Evolutionary conservation across 2,329 filamentous ascomycete genomes (phyloP), one percentile per base, ranked within the genome.

Genomic region (Penicillium polonicum): DNA sequence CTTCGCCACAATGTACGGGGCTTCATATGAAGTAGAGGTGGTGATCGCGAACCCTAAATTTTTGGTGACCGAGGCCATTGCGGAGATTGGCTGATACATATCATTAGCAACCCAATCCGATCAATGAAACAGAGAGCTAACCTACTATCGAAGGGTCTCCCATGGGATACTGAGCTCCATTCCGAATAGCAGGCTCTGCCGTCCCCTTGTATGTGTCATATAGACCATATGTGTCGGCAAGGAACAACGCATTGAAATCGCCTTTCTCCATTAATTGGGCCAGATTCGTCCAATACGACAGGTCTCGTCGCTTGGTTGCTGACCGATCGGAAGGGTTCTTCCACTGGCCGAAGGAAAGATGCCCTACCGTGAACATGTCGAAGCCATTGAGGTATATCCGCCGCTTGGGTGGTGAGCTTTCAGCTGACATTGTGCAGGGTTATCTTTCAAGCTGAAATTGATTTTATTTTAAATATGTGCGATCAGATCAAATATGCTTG

Each of bases 21-120:
- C 74, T 27, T 82, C 80, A 48, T 81, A 82, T 0, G 80, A 82
- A 0, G 79, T 81, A 0, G 78, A 80, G 0, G 80, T 80, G 0
- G 81, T 83, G 4, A 80, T 78, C 0, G 78, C 80, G 2, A 83
- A 77, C 0, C 77, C 73, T 55, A 81, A 62, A 25, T 72, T 73
- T 56, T 76, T 72, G 0, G 79, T 78, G 4, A 72, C 75, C 2
- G 78, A 70, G 10, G 78, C 76, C 73, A 79, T 74, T 0, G 78
- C 78, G 0, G 78, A 69, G 15, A 80, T 72, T 4, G 65, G 60
- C 55, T 68, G 65, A 21, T 19, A 23, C 3, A 36, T 35, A 23
- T 38, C 8, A 8, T 43, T 3, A 52, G 31, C 21, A 10, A 52
- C 25, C 6, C 1, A 5, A n/a, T 15, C 17, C 1, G 4, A 13